These are phyloP conservation scores for Rubroshorea leprosula DNA, from an alignment of 345 rosid species.

Conservation along the genomic window DNA sequence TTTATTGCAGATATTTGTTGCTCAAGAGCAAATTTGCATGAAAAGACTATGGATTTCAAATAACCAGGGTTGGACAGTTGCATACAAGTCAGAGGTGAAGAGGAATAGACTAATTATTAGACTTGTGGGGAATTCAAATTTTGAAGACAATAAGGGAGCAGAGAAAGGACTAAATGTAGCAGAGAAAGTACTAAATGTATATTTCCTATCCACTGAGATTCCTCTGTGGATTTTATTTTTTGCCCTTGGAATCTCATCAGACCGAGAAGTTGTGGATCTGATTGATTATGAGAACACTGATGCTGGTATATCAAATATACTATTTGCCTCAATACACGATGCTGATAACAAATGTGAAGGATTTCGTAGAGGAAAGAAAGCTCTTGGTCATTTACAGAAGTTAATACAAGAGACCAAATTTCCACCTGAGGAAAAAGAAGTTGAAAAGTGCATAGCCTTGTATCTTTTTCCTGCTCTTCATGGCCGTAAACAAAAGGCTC, in stretches of 20 bases:
- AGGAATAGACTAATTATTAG: slow-evolving; percentile 58
- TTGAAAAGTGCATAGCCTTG: slow-evolving; percentile 46
- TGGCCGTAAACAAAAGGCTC: slow-evolving; percentile 61
- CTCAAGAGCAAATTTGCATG: slow-evolving; percentile 78
- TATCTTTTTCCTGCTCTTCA: slow-evolving; percentile 66
- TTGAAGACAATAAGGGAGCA: slow-evolving; percentile 47
- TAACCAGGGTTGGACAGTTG: slow-evolving; percentile 58
- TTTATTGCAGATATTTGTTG: slow-evolving; percentile 60
- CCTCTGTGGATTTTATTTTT: slow-evolving; percentile 84
- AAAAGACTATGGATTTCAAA: slow-evolving; percentile 77
- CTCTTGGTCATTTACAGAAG: slow-evolving; percentile 34
- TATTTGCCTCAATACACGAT: slow-evolving; percentile 59
- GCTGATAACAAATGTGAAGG: slow-evolving; percentile 54
- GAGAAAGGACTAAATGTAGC: too few species aligned
- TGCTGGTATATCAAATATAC: slow-evolving; percentile 45
- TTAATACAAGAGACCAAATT: slow-evolving; percentile 46
- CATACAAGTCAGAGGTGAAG: slow-evolving; percentile 59
- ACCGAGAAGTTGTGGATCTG: slow-evolving; percentile 57
- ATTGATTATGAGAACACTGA: slow-evolving; percentile 50
- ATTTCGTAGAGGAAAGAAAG: slow-evolving; percentile 43
- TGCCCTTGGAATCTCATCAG: slow-evolving; percentile 73
- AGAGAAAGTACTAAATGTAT: slow-evolving; percentile 60
- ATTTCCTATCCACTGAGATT: slow-evolving; percentile 66
- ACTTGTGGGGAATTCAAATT: slow-evolving; percentile 38
- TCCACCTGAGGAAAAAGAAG: slow-evolving; percentile 73